These are phyloP conservation scores for Myriosclerotinia curreyana DNA, from an alignment of 2,329 filamentous ascomycete species.

Conservation along the genomic window DNA sequence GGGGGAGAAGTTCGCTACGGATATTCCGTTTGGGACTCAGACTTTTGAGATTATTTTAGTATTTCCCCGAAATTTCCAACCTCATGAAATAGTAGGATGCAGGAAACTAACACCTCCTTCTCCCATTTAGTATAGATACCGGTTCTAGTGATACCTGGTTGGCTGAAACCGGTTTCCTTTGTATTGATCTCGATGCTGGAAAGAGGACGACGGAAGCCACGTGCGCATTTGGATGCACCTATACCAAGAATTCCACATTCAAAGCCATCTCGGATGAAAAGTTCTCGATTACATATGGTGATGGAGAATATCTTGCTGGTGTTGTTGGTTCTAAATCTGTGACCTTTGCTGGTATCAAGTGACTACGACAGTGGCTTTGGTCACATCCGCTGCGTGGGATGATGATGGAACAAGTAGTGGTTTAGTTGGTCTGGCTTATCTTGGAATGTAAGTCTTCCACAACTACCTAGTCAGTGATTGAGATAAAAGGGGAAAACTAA, in stretches of 20 bases:
- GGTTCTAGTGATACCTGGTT: slow-evolving; percentile 50
- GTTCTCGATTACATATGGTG: slow-evolving; percentile 46
- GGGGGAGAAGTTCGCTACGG: slow-evolving; percentile 21
- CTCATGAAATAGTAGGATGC: neutral
- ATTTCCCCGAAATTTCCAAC: neutral
- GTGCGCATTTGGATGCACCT: slow-evolving; percentile 26
- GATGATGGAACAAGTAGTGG: slow-evolving; percentile 48
- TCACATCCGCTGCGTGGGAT: slow-evolving; percentile 44
- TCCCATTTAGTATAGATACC: slow-evolving; percentile 44
- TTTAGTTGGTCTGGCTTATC: slow-evolving; percentile 51
- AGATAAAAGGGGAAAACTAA: neutral
- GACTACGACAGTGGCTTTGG: slow-evolving; percentile 47
- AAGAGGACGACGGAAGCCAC: slow-evolving; percentile 5
- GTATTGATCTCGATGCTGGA: slow-evolving; percentile 37
- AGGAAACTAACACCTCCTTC: neutral
- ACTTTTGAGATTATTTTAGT: slow-evolving; percentile 35
- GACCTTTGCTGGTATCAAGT: slow-evolving; percentile 47
- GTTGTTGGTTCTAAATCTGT: slow-evolving; percentile 44
- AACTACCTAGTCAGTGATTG: neutral
- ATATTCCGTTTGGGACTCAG: slow-evolving; percentile 38
- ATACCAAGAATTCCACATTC: slow-evolving; percentile 38
- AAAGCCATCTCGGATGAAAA: slow-evolving; percentile 41
- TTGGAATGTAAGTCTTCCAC: slow-evolving; percentile 38
- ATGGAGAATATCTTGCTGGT: slow-evolving; percentile 44
- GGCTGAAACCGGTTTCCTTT: slow-evolving; percentile 39